A percentile compares a stretch with the other conserved stretches of the same genome.
These are phyloP conservation scores for Dactylellina parvicollis DNA, from an alignment of 2,329 filamentous ascomycete genomes.

Conservation along the genomic window DNA sequence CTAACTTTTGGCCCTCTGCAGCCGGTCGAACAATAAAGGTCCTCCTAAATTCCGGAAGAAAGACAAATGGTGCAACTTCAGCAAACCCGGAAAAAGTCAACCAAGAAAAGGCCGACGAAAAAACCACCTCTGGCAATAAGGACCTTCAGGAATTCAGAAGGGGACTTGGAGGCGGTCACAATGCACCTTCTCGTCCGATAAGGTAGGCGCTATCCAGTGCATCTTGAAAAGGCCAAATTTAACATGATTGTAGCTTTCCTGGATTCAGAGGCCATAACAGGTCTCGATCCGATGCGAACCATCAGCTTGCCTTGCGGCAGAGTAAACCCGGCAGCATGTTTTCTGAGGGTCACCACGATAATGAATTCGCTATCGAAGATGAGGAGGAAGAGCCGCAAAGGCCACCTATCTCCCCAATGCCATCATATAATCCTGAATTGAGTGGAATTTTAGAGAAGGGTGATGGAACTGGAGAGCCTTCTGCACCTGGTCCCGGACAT, in stretches of 20 bases:
- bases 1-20: slow-evolving; percentile 5
- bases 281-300: slow-evolving; percentile 46
- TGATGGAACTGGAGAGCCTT: slow-evolving; percentile 1
- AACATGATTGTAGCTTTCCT: slow-evolving; percentile 28
- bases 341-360: slow-evolving; percentile 54
- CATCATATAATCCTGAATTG: slow-evolving; percentile 21
- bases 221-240: background rate
- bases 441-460: slow-evolving; percentile 44
- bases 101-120: slow-evolving; percentile 35
- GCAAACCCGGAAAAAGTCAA: background rate
- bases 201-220: background rate
- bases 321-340: slow-evolving; percentile 54
- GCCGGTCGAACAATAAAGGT: slow-evolving; percentile 42
- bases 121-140: slow-evolving; percentile 36
- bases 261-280: slow-evolving; percentile 25
- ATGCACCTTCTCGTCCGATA: slow-evolving; percentile 37
- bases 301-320: slow-evolving; percentile 44
- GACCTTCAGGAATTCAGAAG: slow-evolving; percentile 44
- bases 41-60: slow-evolving; percentile 31
- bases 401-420: slow-evolving; percentile 19
- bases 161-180: slow-evolving; percentile 1
- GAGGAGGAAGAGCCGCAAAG: slow-evolving; percentile 31
- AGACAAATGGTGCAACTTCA: background rate
- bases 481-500: slow-evolving; percentile 17
- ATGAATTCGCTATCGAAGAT: slow-evolving; percentile 44